These are phyloP conservation scores for Suillus variegatus DNA, from an alignment of 768 basidiomycete genomes.

Conservation along the genomic window DNA sequence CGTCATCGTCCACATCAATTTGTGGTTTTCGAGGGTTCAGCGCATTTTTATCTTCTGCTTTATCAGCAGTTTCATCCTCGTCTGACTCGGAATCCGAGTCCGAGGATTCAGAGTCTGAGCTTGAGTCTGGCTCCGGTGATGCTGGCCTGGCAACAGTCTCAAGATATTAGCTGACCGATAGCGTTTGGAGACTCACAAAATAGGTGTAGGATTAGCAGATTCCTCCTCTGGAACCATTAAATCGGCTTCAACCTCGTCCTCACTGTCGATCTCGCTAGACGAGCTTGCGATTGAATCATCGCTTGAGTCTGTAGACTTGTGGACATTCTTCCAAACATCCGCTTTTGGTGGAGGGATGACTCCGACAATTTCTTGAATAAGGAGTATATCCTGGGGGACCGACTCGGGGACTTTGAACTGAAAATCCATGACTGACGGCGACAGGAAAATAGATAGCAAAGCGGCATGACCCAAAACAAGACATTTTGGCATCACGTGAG, in stretches of 20 bases:
- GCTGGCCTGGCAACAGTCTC: slow-evolving; percentile 24
- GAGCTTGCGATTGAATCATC: slow-evolving; percentile 58
- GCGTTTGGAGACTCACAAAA: slow-evolving; percentile 20
- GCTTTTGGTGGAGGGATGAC: slow-evolving; percentile 13
- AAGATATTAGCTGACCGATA: slow-evolving; percentile 18
- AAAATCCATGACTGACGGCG: slow-evolving; percentile 21
- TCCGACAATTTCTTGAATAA: slow-evolving; percentile 70
- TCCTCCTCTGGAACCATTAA: slow-evolving; percentile 48
- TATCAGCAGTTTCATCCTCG: slow-evolving; percentile 19
- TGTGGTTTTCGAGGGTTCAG: slow-evolving; percentile 4
- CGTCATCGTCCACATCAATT: slow-evolving; percentile 54
- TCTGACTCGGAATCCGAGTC: slow-evolving; percentile 25
- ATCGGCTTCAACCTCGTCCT: slow-evolving; percentile 73
- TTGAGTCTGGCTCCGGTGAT: slow-evolving; percentile 44
- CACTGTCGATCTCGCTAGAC: slow-evolving; percentile 55
- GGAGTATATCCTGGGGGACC: slow-evolving; percentile 72
- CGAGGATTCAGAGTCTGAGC: slow-evolving; percentile 28
- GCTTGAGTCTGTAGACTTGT: slow-evolving; percentile 20
- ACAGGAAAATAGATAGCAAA: neutral
- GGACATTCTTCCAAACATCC: slow-evolving; percentile 5
- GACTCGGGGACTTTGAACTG: slow-evolving; percentile 61
- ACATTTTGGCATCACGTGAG: neutral
- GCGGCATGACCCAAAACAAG: slow-evolving; percentile 1
- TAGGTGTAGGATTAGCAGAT: slow-evolving; percentile 20
- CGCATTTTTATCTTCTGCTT: slow-evolving; percentile 5